Conservation (phyloP, 768 basidiomycete species). For the Lactarius sanguifluus region DNA sequence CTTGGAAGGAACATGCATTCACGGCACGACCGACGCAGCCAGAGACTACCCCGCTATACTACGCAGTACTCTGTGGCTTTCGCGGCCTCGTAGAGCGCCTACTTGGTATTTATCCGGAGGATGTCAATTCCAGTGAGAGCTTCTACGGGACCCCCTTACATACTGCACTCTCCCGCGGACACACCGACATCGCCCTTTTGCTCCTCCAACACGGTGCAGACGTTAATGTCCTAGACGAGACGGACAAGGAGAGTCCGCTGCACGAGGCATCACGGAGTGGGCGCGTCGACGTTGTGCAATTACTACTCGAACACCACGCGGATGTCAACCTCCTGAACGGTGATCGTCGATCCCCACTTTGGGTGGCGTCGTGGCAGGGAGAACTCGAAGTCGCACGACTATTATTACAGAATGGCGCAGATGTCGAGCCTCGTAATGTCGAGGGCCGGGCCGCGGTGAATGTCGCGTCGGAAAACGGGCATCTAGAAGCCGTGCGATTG, state of each 20-base stretch:
- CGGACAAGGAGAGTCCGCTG: not conserved
- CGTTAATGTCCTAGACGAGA: not conserved
- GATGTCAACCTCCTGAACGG: not conserved
- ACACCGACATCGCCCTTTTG: not conserved
- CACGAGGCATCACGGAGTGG: not conserved
- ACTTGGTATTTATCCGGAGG: not conserved
- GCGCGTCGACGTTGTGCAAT: not conserved
- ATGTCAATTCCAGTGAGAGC: not conserved
- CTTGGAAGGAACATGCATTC: not conserved
- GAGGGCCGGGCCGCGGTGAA: no score
- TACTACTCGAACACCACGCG: not conserved
- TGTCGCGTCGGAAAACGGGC: no score
- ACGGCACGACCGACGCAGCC: not conserved
- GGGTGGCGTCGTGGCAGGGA: not conserved
- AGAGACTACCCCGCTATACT: not conserved
- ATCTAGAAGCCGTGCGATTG: no score
- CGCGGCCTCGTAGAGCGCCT: not conserved
- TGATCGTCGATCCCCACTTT: fast-evolving
- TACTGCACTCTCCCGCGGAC: not conserved
- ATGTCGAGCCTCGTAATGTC: no score
- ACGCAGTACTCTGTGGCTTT: slow-evolving; percentile 1
- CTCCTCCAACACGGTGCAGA: not conserved
- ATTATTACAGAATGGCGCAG: no score
- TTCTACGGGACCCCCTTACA: not conserved
- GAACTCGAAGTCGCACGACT: no score